Evolutionary conservation across 1,139 yeast species (phyloP).

Genomic region (Spencermartinsiella ligniputridi): DNA sequence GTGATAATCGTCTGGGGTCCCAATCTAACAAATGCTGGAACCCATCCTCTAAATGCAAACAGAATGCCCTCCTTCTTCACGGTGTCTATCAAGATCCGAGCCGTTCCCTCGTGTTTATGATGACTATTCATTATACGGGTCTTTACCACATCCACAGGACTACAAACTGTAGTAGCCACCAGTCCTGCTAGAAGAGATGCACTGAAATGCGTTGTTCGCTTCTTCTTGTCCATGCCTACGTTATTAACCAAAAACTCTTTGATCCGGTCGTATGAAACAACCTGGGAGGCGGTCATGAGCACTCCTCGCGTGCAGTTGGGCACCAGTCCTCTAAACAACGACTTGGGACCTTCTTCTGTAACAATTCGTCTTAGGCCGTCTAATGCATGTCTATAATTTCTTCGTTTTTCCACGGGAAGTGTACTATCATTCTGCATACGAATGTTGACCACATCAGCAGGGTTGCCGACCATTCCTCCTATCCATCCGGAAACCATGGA

Average conservation of each 20-base stretch:
- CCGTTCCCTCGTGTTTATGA: conserved; percentile 43
- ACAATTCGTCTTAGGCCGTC: conserved; percentile 64
- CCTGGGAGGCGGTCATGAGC: conserved; percentile 88
- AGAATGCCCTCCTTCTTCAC: conserved; percentile 65
- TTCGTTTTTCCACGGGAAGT: conserved; percentile 57
- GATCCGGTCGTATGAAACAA: conserved; percentile 79
- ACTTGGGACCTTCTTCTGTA: conserved; percentile 55
- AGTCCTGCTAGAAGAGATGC: conserved; percentile 78
- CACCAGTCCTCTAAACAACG: conserved; percentile 67
- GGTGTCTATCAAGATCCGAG: conserved; percentile 50
- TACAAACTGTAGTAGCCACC: conserved; percentile 85
- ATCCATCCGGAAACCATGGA: conserved; percentile 81
- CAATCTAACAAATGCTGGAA: conserved; percentile 78
- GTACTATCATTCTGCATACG: conserved; percentile 89
- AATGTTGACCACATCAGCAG: conserved; percentile 82
- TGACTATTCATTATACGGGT: conserved; percentile 77
- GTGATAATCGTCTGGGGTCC: conserved; percentile 91
- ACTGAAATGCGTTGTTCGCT: conserved; percentile 68
- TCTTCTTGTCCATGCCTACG: conserved; percentile 52
- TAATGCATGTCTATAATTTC: conserved; percentile 74
- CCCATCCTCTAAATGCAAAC: conserved; percentile 88
- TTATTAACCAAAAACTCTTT: conserved; percentile 54
- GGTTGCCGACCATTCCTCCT: conserved; percentile 85
- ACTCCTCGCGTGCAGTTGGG: conserved; percentile 81
- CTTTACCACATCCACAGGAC: conserved; percentile 89